Conservation (phyloP, 331 rosid genomes). For the Acacia concinna region DNA sequence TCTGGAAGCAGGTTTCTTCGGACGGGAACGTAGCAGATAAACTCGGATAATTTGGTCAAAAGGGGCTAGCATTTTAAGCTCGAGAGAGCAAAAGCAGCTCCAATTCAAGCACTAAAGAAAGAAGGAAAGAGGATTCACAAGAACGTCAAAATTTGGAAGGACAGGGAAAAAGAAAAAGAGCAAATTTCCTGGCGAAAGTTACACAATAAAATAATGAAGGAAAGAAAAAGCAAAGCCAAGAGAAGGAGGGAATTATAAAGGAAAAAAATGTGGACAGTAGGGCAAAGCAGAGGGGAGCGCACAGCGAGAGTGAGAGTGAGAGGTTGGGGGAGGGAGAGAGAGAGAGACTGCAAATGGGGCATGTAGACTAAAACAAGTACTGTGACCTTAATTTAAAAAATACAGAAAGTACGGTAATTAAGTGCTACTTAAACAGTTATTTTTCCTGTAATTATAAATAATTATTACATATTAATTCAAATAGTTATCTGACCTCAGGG, state of each 20-base stretch:
- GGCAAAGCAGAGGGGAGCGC: constrained; percentile 22
- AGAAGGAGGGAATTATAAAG: constrained; percentile 21
- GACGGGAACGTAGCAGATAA: constrained; percentile 10
- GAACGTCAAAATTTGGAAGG: constrained; percentile 5
- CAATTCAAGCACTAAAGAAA: constrained; percentile 26
- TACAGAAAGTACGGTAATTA: background rate
- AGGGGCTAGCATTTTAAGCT: constrained; percentile 36
- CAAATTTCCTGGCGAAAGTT: constrained; percentile 22
- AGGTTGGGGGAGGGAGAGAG: constrained; percentile 5
- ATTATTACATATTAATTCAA: no score
- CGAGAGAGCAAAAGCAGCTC: background rate
- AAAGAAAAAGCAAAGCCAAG: constrained; percentile 7
- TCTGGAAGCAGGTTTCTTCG: constrained; percentile 27
- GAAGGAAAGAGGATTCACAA: constrained; percentile 27
- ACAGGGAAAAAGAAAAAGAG: background rate
- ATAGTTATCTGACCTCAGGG: no score
- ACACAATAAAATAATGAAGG: constrained; percentile 22
- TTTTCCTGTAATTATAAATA: background rate
- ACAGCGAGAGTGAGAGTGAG: constrained; percentile 8
- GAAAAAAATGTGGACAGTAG: constrained; percentile 31
- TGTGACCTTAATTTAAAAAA: background rate
- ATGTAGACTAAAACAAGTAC: constrained; percentile 2
- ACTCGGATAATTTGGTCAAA: constrained; percentile 31
- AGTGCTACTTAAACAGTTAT: background rate
- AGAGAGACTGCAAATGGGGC: constrained; percentile 35